Base-by-base conservation (phyloP, 2,329 filamentous ascomycete genomes). In the Aspergillus terreus region DNA sequence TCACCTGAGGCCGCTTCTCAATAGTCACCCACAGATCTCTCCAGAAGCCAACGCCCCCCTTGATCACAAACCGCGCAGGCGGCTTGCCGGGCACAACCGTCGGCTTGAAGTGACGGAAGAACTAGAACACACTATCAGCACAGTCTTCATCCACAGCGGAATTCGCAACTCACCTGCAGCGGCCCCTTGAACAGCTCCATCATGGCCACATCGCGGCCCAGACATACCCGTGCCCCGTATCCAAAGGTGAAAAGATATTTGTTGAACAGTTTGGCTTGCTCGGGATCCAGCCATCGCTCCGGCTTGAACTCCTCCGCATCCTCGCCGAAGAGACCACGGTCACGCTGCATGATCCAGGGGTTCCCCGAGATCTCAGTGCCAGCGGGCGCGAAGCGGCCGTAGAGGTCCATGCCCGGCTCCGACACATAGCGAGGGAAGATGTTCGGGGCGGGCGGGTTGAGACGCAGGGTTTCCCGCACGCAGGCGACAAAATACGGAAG, bases 161-260 rank as follows among this genome's bases (percentile, higher is more conserved):
- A 41, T 21, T 4, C 30, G 4, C 5, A 50, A 46, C 55, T 53
- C 53, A 67, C 66, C 63, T 66, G 65, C 38, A 69, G 49, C 9
- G 66, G 66, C 6, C 61, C 65, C 67, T 82, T 80, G 61, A 72
- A 79, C 47, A 81, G 57, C 64, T 81, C 78, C 76, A 81, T 78
- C 59, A 76, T 70, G 1, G 77, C 78, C 52, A 82, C 76, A 41
- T 78, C 71, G 52, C 71, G 73, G 0, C 79, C 78, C 41, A 81
- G 57, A 50, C 78, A 81, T 11, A 74, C 66, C 10, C 76, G 64
- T 0, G 75, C 60, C 0, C 79, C 79, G 62, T 78, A 78, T 0
- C 78, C 78, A 51, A 81, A 82, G 0, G 66, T 68, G 61, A 82
- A 72, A 51, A 71, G 76, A 49, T 77, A 77, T 63, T 76, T 78